phyloP scores from a whole-genome alignment of 305 asterid species.

The Fraxinus xanthoxyloides region DNA sequence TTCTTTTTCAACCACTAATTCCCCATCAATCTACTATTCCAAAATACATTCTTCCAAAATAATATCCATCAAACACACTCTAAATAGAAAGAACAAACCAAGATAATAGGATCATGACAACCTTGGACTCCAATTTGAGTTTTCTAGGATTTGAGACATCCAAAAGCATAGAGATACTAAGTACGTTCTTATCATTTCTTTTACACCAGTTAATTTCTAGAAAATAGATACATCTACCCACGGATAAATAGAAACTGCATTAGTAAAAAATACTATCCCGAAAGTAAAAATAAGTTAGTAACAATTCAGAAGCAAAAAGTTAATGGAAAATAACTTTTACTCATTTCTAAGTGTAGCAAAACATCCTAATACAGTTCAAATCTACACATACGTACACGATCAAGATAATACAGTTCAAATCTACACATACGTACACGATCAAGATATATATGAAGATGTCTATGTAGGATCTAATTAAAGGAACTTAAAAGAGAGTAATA shows the following conservation, averaged over 20 bases:
- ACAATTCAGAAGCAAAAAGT: background rate
- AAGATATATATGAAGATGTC: background rate
- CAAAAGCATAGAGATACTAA: background rate
- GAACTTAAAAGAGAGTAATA: slow-evolving; percentile 14
- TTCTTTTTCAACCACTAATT: too few species aligned
- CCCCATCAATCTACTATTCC: too few species aligned
- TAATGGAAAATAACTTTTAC: background rate
- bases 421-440: background rate
- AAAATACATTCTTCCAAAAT: too few species aligned
- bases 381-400: background rate
- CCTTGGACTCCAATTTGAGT: background rate
- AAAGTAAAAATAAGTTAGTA: background rate
- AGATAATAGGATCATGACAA: background rate
- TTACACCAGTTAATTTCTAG: background rate
- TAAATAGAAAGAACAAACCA: background rate
- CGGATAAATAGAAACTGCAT: background rate
- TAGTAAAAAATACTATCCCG: background rate
- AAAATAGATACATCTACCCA: background rate
- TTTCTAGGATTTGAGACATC: background rate
- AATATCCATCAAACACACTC: too few species aligned
- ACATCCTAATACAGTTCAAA: background rate
- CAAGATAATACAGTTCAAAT: background rate
- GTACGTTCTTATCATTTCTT: background rate
- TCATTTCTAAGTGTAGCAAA: background rate
- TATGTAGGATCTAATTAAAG: background rate